Base-by-base conservation (phyloP, 2,329 filamentous ascomycete genomes). In the Talaromyces sp. region DNA sequence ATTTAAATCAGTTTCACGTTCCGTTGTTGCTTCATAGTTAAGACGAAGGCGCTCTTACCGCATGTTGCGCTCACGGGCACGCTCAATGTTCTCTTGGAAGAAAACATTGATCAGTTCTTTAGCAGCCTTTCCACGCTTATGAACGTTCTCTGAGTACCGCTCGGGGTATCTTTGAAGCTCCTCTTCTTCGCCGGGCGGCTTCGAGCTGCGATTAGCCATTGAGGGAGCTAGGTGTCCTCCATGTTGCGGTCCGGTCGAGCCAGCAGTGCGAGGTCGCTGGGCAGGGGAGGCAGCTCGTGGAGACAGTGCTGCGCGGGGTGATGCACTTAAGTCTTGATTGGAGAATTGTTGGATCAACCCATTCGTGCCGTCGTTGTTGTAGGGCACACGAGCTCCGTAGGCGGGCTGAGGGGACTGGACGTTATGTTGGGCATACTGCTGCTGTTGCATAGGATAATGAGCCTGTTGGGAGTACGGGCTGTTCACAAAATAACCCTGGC, bases 41-140 rank as follows among this genome's bases (percentile, higher is more conserved):
- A 43, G 19, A 33, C 11, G 25, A 45, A 7, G 15, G 9, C 53
- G 37, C n/a, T 71, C 82, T 66, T 77, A 96, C 92, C 92, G 89
- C 75, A 95, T 87, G 74, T 99, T 99, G 60, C 94, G 87, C 77
- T 97, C 94, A 65, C 93, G 85, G 53, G 94, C 94, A 67, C 94
- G 86, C 80, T 96, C 93, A 57, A 99, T 95, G 72, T 93, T 97
- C 76, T 99, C 93, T 77, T 96, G 95, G 84, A 97, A 99, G 80
- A 97, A 97, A 66, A 84, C 82, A 68, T 84, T 84, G 63, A 87
- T 84, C 64, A 87, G 73, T 65, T 85, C 81, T 68, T 86, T 85
- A 48, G 84, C 83, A 56, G 85, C 81, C 69, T 85, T 85, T 31
- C 84, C 82, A 67, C 84, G 79, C 70, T 94, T 91, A 58, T 88